Conservation (phyloP, 169 alveolate species). For the Babesia bigemina region DNA sequence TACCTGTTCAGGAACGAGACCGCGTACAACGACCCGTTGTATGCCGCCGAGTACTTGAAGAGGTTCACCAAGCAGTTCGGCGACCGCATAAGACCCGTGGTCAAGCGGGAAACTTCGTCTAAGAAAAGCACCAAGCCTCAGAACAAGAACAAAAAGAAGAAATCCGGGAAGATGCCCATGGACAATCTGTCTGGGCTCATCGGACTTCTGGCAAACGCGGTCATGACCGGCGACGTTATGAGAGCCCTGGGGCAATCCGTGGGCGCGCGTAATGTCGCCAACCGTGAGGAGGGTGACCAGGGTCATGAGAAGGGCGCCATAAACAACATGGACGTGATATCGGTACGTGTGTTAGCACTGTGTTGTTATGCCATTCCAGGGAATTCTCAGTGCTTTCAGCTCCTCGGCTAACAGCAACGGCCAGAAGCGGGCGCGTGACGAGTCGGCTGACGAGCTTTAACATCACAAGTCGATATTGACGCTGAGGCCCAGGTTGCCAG, state of each 20-base stretch:
- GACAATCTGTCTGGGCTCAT: neutral
- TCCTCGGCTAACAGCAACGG: neutral
- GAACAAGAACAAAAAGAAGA: conserved; percentile 13
- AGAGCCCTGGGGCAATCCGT: neutral
- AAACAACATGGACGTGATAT: neutral
- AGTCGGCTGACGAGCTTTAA: neutral
- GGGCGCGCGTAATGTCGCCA: neutral
- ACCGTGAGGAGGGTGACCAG: conserved; percentile 2
- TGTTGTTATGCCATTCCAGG: neutral
- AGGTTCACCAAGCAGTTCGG: conserved; percentile 29
- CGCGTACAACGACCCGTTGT: conserved; percentile 37
- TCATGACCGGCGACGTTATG: conserved; percentile 1
- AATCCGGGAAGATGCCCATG: neutral
- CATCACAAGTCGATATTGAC: conserved; percentile 65
- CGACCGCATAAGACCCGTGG: conserved; percentile 29
- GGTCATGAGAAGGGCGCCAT: neutral
- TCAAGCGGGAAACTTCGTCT: neutral
- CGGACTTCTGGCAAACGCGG: conserved; percentile 9
- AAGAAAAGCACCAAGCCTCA: neutral
- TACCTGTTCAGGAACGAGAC: conserved; percentile 28
- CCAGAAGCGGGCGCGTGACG: neutral
- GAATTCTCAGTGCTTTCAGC: neutral
- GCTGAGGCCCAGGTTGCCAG: conserved; percentile 76
- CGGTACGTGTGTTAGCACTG: conserved; percentile 1
- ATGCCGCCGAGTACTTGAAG: conserved; percentile 45